phyloP scores from a whole-genome alignment of 2,329 filamentous ascomycete species.

The Fusarium coicis region DNA sequence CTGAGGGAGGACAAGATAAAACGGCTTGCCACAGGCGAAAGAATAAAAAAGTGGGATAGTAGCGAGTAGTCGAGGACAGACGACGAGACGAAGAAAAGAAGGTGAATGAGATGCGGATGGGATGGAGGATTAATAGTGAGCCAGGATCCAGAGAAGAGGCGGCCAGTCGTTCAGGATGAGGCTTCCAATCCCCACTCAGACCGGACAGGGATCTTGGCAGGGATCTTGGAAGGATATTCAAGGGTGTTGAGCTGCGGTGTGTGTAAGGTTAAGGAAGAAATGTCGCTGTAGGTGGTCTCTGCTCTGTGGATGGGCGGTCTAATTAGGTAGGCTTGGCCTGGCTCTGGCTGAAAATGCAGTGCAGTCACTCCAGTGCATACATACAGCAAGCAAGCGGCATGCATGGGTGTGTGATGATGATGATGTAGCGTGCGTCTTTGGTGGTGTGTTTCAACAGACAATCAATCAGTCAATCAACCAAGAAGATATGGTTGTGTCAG shows the following conservation, averaged over 20 bases:
- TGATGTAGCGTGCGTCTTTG: constrained; percentile 30
- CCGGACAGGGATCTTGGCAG: constrained; percentile 23
- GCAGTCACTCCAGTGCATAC: constrained; percentile 9
- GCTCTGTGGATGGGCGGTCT: constrained; percentile 29
- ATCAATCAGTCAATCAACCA: not conserved
- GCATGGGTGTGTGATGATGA: constrained; percentile 30
- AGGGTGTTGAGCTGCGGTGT: constrained; percentile 38
- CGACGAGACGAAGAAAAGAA: constrained; percentile 39
- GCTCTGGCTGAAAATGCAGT: constrained; percentile 30
- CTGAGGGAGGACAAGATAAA: constrained; percentile 9
- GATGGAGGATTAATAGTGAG: constrained; percentile 45
- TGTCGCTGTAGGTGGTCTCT: not conserved
- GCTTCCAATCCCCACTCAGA: constrained; percentile 42
- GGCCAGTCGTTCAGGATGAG: constrained; percentile 45
- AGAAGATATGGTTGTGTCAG: constrained; percentile 1
- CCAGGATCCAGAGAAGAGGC: constrained; percentile 42
- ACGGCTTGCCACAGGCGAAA: constrained; percentile 27
- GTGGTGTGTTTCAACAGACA: constrained; percentile 35
- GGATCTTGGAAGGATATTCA: constrained; percentile 31
- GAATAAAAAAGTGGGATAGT: constrained; percentile 37
- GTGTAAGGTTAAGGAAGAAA: constrained; percentile 8
- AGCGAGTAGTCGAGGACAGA: constrained; percentile 37
- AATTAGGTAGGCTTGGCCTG: constrained; percentile 37
- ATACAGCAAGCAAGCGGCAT: not conserved
- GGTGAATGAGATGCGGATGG: constrained; percentile 34